Percentiles rank a stretch among this genome's conserved stretches.
Evolutionary conservation across 805 yeast genomes (phyloP).

Genomic region (Hanseniaspora thailandica): DNA sequence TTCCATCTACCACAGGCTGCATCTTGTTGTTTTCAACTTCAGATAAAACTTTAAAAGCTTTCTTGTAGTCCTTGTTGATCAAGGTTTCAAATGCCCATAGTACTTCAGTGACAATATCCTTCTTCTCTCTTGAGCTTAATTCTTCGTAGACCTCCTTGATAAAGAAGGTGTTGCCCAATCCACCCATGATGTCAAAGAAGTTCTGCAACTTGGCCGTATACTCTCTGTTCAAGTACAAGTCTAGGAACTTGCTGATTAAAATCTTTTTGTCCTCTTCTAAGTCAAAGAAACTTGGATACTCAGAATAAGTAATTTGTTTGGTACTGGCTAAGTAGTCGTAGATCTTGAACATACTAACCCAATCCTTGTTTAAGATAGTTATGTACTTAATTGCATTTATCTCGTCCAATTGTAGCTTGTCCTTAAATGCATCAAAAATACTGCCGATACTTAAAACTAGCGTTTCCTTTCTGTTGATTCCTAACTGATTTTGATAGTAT

Average conservation of each 20-base stretch:
- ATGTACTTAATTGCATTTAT: background rate
- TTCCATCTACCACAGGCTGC: no score
- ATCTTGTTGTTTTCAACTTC: background rate
- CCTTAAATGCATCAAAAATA: background rate
- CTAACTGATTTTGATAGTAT: background rate
- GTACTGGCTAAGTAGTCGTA: background rate
- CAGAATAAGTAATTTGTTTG: background rate
- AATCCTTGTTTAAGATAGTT: background rate
- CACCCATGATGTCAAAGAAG: slow-evolving; percentile 8
- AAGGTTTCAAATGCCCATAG: slow-evolving; percentile 14
- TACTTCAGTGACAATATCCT: background rate
- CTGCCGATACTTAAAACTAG: background rate
- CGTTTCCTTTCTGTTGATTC: background rate
- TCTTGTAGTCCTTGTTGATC: slow-evolving; percentile 6
- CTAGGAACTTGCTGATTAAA: background rate
- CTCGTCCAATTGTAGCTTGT: background rate
- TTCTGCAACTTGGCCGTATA: background rate
- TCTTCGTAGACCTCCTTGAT: background rate
- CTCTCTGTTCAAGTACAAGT: slow-evolving; percentile 1
- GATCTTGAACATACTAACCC: slow-evolving; percentile 6
- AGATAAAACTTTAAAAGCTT: background rate
- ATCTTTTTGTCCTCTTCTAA: background rate
- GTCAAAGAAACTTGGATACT: background rate
- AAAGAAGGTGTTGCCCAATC: background rate
- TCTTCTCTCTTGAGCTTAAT: background rate